Percentiles rank a stretch among this genome's conserved stretches.
Conservation (phyloP, 2,329 filamentous ascomycete genomes). For the Colletotrichum navitas region DNA sequence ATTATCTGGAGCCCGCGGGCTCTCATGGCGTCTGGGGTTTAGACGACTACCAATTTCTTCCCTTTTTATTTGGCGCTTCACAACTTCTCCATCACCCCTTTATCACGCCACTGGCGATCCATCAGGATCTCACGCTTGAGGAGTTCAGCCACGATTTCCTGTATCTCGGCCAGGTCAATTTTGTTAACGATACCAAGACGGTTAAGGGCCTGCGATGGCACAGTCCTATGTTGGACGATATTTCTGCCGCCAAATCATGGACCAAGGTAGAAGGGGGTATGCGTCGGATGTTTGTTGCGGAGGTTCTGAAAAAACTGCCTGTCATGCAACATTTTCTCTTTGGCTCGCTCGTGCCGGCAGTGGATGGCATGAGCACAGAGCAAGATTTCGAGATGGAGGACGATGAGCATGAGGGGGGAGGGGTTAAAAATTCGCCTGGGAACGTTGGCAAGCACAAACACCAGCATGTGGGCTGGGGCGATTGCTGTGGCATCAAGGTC, state of each 20-base stretch:
- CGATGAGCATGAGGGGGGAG: slow-evolving; percentile 65
- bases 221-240: slow-evolving; percentile 98
- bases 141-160: slow-evolving; percentile 87
- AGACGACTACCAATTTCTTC: slow-evolving; percentile 97
- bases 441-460: slow-evolving; percentile 79
- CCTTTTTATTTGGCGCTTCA: slow-evolving; percentile 93
- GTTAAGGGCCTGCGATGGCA: slow-evolving; percentile 97
- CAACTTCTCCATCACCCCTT: slow-evolving; percentile 88
- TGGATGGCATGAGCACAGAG: slow-evolving; percentile 82
- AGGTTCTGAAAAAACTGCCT: slow-evolving; percentile 92
- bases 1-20: slow-evolving; percentile 96
- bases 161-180: slow-evolving; percentile 92
- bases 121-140: slow-evolving; percentile 88
- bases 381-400: slow-evolving; percentile 60
- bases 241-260: slow-evolving; percentile 91
- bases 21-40: slow-evolving; percentile 98
- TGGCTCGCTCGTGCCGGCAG: slow-evolving; percentile 84
- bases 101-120: slow-evolving; percentile 84
- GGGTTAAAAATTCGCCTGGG: slow-evolving; percentile 65
- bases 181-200: slow-evolving; percentile 96
- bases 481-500: slow-evolving; percentile 98
- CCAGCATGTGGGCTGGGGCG: slow-evolving; percentile 83
- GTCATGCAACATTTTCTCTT: slow-evolving; percentile 99
- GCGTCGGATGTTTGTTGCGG: slow-evolving; percentile 95
- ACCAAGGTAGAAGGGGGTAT: slow-evolving; percentile 93